Conservation (phyloP, 2,329 filamentous ascomycete genomes). For the Cylindrodendrum hubeiense region DNA sequence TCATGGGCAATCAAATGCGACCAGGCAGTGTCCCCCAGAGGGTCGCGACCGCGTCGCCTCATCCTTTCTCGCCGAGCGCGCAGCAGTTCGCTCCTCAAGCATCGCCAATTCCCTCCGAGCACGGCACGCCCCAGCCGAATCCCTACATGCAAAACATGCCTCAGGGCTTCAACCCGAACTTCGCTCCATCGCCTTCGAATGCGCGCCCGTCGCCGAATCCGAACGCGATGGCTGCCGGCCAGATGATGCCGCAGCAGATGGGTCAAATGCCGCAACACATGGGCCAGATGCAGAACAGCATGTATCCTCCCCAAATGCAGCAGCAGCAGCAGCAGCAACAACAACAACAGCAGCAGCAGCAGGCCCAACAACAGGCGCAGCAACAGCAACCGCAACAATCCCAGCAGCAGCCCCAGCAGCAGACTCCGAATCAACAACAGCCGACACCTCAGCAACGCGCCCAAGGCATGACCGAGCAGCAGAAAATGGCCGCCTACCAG, state of each 20-base stretch:
- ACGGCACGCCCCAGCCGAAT: constrained; percentile 80
- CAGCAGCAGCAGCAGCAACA: constrained; percentile 56
- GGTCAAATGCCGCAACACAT: constrained; percentile 61
- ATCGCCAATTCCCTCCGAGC: constrained; percentile 82
- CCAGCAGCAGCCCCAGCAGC: constrained; percentile 46
- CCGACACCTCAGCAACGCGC: constrained; percentile 53
- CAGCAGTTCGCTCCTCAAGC: constrained; percentile 79
- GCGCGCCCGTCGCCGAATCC: constrained; percentile 67
- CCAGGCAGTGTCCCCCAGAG: constrained; percentile 79
- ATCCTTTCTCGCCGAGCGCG: constrained; percentile 84
- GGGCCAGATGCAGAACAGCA: constrained; percentile 60
- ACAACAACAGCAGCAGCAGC: constrained; percentile 62
- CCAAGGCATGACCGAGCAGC: constrained; percentile 68
- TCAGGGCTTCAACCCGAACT: constrained; percentile 70
- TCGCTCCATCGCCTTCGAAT: constrained; percentile 68
- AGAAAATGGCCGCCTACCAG: constrained; percentile 82
- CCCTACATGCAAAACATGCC: constrained; percentile 74
- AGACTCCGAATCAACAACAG: constrained; percentile 37
- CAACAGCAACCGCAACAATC: constrained; percentile 57
- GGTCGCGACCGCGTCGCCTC: constrained; percentile 92
- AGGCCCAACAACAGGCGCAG: constrained; percentile 43
- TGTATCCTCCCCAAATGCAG: constrained; percentile 57
- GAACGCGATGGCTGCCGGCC: constrained; percentile 62
- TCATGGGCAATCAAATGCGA: constrained; percentile 85
- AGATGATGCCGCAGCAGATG: constrained; percentile 69